These are phyloP conservation scores for Vitis rotundifolia DNA, from an alignment of 164 flowering plant species.

Conservation along the genomic window DNA sequence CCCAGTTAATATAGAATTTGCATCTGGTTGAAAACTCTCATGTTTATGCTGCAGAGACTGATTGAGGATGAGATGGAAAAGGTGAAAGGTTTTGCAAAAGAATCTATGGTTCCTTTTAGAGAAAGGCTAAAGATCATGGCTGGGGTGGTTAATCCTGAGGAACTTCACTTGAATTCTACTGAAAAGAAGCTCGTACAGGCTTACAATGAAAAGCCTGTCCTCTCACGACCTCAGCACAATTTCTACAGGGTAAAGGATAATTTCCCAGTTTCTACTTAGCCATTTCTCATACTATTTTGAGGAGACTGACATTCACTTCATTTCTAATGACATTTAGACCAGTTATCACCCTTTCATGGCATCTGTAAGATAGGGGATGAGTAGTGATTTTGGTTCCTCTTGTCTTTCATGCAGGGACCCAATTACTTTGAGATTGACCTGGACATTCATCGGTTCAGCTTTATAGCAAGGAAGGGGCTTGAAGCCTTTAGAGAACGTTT, in stretches of 20 bases:
- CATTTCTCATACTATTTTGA: not conserved
- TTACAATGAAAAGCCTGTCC: constrained; percentile 96
- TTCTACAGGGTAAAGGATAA: constrained; percentile 62
- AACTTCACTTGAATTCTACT: constrained; percentile 65
- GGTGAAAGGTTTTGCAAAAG: constrained; percentile 82
- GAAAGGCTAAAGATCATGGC: constrained; percentile 93
- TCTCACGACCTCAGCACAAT: constrained; percentile 95
- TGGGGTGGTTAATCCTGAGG: constrained; percentile 86
- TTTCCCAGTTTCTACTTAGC: not conserved
- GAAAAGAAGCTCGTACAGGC: constrained; percentile 85
- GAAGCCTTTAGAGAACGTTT: constrained; percentile 86
- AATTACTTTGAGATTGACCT: constrained; percentile 96
- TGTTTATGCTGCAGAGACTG: constrained; percentile 55
- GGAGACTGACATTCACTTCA: not conserved
- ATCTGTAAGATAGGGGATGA: no score
- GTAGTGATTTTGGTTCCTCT: not conserved
- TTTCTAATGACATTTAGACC: not conserved
- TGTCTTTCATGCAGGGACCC: constrained; percentile 55
- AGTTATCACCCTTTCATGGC: no score
- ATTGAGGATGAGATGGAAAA: constrained; percentile 88
- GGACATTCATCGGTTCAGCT: constrained; percentile 95
- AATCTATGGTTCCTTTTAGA: constrained; percentile 70
- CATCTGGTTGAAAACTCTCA: not conserved
- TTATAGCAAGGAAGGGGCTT: constrained; percentile 91
- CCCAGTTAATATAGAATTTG: not conserved